Evolutionary conservation across 2,329 filamentous ascomycete genomes (phyloP), one percentile per base, ranked within the genome.

Genomic region (Chaetomium sp.): DNA sequence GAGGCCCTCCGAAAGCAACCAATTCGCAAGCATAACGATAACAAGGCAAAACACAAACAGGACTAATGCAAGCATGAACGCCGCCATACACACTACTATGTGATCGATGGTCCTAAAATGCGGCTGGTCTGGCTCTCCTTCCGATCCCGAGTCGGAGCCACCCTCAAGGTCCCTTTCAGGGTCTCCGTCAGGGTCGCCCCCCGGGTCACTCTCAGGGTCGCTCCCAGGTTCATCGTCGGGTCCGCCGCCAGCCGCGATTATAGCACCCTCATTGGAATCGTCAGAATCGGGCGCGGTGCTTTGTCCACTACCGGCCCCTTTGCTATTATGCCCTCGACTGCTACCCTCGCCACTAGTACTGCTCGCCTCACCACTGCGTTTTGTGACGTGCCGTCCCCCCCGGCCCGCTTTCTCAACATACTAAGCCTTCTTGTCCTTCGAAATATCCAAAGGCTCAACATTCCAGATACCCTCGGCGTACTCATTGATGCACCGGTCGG

Each of bases 401-500:
- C 38, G 16, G n/a, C n/a, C 47, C 25, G 19, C 54, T 56, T 49
- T 13, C 25, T 47, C 23, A 31, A 25, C 56, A 38, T 53, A n/a
- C 56, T 57, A 62, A 60, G 54, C 33, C 27, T 6, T 38, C 31
- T 33, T 31, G 29, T 21, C 31, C 42, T 19, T 53, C 57, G 31
- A 78, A 33, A 80, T 80, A 38, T 78, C 78, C 62, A 95, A 77
- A 31, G 94, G 93, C 82, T 98, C 94, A 47, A 97, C 83, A 74
- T 98, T 98, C 95, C 95, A 99, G 76, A 99, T 97, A 69, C 85
- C 88, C 77, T 99, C 94, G 0, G 95, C 95, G 79, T 99, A 99
- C 83, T 97, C 93, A 73, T 94, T 92, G 77, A 98, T 97, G 79
- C 94, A 97, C 47, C 94, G 86, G 77, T 98, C 94, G 69, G 90